A percentile compares a stretch with the other conserved stretches of the same genome.
Conservation (phyloP, 306 rosid genomes). For the Rosa chinensis region DNA sequence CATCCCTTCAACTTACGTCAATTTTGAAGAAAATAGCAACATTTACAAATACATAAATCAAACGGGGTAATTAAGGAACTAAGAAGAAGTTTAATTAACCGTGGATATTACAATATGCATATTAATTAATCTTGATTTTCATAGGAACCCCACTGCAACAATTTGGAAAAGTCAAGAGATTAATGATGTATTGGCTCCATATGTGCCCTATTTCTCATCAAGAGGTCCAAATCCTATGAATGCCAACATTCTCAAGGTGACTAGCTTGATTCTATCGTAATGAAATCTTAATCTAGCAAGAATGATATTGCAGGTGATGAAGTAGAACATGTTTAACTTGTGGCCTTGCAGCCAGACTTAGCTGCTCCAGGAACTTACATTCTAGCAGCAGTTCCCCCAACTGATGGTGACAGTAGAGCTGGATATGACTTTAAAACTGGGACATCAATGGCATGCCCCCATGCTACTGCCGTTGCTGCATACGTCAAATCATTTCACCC, state of each 20-base stretch:
- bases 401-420: neutral
- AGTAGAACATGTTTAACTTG: neutral
- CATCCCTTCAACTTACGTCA: constrained; percentile 33
- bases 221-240: constrained; percentile 55
- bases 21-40: neutral
- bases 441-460: constrained; percentile 66
- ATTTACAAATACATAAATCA: constrained; percentile 25
- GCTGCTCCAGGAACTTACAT: constrained; percentile 44
- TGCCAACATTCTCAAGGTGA: constrained; percentile 41
- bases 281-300: neutral
- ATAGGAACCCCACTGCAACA: constrained; percentile 42
- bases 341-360: constrained; percentile 40
- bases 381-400: constrained; percentile 44
- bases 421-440: neutral
- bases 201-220: constrained; percentile 39
- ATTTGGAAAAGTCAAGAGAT: constrained; percentile 31
- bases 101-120: neutral
- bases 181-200: constrained; percentile 33
- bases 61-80: constrained; percentile 21
- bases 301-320: neutral
- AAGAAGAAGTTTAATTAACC: too few relatives aligned
- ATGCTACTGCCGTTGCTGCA: constrained; percentile 41
- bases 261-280: neutral
- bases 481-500: constrained; percentile 54
- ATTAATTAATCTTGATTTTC: neutral